Percentiles rank a stretch among this genome's conserved stretches.
These are phyloP conservation scores for Lophium mytilinum DNA, from an alignment of 495 filamentous ascomycete genomes.

Conservation along the genomic window DNA sequence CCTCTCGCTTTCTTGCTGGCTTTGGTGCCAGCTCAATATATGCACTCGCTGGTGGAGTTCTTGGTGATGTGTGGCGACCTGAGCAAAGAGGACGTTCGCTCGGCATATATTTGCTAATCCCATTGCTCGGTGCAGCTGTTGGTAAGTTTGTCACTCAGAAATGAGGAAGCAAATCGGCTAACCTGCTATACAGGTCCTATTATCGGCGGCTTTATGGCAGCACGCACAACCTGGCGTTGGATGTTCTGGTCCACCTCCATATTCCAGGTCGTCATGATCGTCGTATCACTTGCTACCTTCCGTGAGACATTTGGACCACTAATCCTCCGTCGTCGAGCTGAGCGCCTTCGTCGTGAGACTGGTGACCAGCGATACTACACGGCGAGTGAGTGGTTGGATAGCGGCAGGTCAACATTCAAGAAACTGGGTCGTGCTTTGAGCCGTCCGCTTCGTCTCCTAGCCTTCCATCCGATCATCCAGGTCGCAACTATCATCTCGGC, in stretches of 20 bases:
- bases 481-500: constrained; percentile 23
- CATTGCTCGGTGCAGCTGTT: constrained; percentile 22
- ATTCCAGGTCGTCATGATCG: constrained; percentile 9
- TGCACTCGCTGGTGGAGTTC: constrained; percentile 24
- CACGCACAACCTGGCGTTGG: constrained; percentile 23
- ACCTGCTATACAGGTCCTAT: constrained; percentile 19
- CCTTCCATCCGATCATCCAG: constrained; percentile 34
- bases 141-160: constrained; percentile 4
- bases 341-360: constrained; percentile 8
- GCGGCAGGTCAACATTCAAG: not conserved
- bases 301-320: constrained; percentile 18
- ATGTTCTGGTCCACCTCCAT: constrained; percentile 26
- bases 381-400: not conserved
- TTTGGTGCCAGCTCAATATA: constrained; percentile 28
- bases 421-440: not conserved
- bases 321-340: constrained; percentile 10
- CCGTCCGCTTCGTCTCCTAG: constrained; percentile 26
- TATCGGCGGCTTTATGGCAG: constrained; percentile 25
- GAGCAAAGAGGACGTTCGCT: constrained; percentile 25
- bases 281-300: constrained; percentile 6
- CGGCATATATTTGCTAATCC: constrained; percentile 28
- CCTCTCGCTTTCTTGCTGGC: constrained; percentile 31
- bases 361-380: constrained; percentile 15
- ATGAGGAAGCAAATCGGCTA: no score
- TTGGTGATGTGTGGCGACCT: constrained; percentile 27